A percentile compares a stretch with the other conserved stretches of the same genome.
These are phyloP conservation scores for Penicillium sp. DNA, from an alignment of 2,329 filamentous ascomycete species.

Conservation along the genomic window DNA sequence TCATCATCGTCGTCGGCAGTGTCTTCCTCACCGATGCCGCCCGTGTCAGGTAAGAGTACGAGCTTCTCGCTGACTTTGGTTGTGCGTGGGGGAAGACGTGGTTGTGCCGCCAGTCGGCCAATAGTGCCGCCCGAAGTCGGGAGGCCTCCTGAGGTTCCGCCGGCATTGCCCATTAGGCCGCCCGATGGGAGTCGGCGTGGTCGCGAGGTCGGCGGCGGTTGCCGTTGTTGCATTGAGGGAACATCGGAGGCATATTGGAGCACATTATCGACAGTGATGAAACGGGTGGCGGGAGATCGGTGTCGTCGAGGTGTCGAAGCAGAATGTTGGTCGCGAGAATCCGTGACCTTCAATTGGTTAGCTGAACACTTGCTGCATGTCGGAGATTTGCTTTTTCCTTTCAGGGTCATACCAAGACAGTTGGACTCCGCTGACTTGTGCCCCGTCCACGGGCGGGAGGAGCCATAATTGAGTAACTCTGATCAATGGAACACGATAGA, in stretches of 20 bases:
- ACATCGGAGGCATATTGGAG: conserved; percentile 93
- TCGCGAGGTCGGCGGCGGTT: conserved; percentile 51
- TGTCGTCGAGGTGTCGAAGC: conserved; percentile 28
- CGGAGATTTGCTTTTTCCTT: conserved; percentile 5
- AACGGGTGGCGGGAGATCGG: conserved; percentile 58
- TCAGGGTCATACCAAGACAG: conserved; percentile 40
- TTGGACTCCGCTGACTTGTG: conserved; percentile 44
- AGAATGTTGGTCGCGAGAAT: conserved; percentile 44
- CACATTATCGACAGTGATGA: conserved; percentile 89
- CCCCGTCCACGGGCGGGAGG: conserved; percentile 31
- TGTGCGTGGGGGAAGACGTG: conserved; percentile 75
- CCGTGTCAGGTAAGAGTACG: conserved; percentile 86
- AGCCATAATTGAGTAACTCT: conserved; percentile 19
- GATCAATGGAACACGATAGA: not conserved
- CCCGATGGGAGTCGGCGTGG: conserved; percentile 34
- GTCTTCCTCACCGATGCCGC: conserved; percentile 35
- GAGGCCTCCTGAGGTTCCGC: conserved; percentile 36
- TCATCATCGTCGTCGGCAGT: conserved; percentile 37
- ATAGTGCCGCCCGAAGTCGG: conserved; percentile 55
- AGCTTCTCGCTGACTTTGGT: conserved; percentile 96
- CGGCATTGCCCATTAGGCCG: conserved; percentile 35
- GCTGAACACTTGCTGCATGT: conserved; percentile 6
- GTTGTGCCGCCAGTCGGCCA: conserved; percentile 55
- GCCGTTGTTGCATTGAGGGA: conserved; percentile 85
- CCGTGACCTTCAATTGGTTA: conserved; percentile 39